These are phyloP conservation scores for Coccomyxa sp. DNA, from an alignment of 139 green algal genomes.

Conservation along the genomic window DNA sequence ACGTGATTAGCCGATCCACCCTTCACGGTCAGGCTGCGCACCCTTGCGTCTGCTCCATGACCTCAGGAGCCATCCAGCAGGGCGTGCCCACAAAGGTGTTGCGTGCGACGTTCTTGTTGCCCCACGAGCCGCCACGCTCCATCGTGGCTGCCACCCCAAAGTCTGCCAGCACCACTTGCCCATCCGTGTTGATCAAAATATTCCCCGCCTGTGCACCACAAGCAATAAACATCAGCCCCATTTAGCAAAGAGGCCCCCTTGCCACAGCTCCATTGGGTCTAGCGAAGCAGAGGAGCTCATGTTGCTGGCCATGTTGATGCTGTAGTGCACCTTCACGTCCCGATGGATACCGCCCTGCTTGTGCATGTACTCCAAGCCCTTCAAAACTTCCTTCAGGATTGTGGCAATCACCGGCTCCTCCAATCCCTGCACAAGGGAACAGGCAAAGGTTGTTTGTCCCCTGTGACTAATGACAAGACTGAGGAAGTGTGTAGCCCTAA, in stretches of 20 bases:
- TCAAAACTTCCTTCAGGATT: conserved; percentile 90
- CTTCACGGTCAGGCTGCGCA: conserved; percentile 12
- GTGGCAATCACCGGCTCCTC: conserved; percentile 89
- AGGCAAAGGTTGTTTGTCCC: not conserved
- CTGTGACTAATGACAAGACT: not conserved
- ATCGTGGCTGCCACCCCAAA: conserved; percentile 94
- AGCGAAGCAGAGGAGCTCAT: not conserved
- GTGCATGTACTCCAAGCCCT: conserved; percentile 96
- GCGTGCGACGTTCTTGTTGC: conserved; percentile 61
- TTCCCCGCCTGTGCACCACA: conserved; percentile 82
- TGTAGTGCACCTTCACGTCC: conserved; percentile 82
- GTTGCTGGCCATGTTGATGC: too few species aligned
- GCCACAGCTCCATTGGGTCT: not conserved
- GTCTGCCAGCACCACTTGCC: conserved; percentile 89
- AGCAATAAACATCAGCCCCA: not conserved
- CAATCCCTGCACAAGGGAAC: conserved; percentile 60
- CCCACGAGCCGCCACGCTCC: conserved; percentile 84
- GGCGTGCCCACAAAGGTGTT: conserved; percentile 90
- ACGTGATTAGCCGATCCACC: not conserved
- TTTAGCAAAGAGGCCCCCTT: not conserved
- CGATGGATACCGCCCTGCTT: conserved; percentile 90
- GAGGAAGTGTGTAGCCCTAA: not conserved
- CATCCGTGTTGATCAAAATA: conserved; percentile 91
- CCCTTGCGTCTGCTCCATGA: conserved; percentile 91
- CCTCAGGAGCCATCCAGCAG: conserved; percentile 99